Evolutionary conservation across 2,329 filamentous ascomycete species (phyloP).

Genomic region (Achaetomium macrosporum): DNA sequence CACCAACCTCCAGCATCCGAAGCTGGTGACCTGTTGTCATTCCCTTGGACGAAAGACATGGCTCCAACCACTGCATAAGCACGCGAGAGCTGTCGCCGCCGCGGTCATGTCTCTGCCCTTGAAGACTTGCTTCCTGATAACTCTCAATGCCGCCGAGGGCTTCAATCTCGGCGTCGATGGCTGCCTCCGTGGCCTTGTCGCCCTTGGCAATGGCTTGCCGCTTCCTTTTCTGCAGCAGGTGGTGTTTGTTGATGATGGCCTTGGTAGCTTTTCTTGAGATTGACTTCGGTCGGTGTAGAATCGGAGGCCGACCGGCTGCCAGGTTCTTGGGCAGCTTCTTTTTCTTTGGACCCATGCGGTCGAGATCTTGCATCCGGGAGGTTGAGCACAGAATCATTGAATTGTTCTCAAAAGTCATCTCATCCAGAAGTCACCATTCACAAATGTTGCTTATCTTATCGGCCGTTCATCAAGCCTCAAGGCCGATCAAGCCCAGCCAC

Average conservation of each 20-base stretch:
- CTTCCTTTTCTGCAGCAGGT: constrained; percentile 58
- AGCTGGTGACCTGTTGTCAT: constrained; percentile 31
- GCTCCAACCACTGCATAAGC: constrained; percentile 57
- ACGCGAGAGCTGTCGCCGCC: constrained; percentile 62
- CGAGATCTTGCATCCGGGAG: neutral
- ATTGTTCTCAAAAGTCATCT: neutral
- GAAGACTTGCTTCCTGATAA: constrained; percentile 64
- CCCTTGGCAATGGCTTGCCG: constrained; percentile 50
- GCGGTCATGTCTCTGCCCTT: constrained; percentile 59
- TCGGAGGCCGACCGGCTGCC: constrained; percentile 51
- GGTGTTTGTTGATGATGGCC: constrained; percentile 58
- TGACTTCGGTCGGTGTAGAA: constrained; percentile 45
- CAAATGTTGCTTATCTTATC: constrained; percentile 15
- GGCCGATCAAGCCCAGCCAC: constrained; percentile 10
- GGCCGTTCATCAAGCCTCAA: neutral
- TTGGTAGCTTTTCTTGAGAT: constrained; percentile 62
- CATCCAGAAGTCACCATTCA: neutral
- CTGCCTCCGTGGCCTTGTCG: constrained; percentile 42
- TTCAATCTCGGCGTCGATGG: constrained; percentile 48
- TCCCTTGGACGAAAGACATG: constrained; percentile 27
- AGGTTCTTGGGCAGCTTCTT: constrained; percentile 39
- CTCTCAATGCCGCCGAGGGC: constrained; percentile 54
- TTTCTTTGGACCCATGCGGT: constrained; percentile 42
- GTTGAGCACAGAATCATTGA: neutral
- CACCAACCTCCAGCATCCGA: constrained; percentile 81